A percentile compares a stretch with the other conserved stretches of the same genome.
Conservation (phyloP, 306 rosid genomes). For the Quercus robur region DNA sequence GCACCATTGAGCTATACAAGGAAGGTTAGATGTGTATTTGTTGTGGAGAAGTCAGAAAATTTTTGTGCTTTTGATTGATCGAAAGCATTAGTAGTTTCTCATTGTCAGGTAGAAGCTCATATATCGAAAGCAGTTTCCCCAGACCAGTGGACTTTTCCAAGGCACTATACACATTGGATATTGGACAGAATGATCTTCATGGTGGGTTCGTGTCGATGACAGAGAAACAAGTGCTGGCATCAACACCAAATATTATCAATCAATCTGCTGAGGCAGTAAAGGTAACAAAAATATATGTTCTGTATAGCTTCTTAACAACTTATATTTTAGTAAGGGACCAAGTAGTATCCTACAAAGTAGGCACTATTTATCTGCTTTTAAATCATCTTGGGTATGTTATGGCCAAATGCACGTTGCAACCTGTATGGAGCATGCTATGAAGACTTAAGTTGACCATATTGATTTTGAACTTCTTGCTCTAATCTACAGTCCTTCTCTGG, state of each 20-base stretch:
- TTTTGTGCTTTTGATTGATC: slow-evolving; percentile 1
- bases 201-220: slow-evolving; percentile 5
- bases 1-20: slow-evolving; percentile 15
- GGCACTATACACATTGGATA: slow-evolving; percentile 29
- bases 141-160: slow-evolving; percentile 26
- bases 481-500: background rate
- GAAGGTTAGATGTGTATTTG: slow-evolving; percentile 10
- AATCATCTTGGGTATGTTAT: background rate
- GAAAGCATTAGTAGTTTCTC: background rate
- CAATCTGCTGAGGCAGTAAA: slow-evolving; percentile 2
- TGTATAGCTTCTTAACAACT: background rate
- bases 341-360: background rate
- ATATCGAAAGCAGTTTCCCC: background rate
- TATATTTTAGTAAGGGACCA: background rate
- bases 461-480: background rate
- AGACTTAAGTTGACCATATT: background rate
- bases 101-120: slow-evolving; percentile 1
- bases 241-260: slow-evolving; percentile 8
- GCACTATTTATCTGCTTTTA: background rate
- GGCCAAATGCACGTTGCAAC: background rate
- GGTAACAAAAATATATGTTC: background rate
- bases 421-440: background rate
- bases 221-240: slow-evolving; percentile 16
- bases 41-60: background rate
- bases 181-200: slow-evolving; percentile 33